Evolutionary conservation across 768 basidiomycete species (phyloP), one percentile per base, ranked within the genome.

Genomic region (Cystobasidium tubakii): DNA sequence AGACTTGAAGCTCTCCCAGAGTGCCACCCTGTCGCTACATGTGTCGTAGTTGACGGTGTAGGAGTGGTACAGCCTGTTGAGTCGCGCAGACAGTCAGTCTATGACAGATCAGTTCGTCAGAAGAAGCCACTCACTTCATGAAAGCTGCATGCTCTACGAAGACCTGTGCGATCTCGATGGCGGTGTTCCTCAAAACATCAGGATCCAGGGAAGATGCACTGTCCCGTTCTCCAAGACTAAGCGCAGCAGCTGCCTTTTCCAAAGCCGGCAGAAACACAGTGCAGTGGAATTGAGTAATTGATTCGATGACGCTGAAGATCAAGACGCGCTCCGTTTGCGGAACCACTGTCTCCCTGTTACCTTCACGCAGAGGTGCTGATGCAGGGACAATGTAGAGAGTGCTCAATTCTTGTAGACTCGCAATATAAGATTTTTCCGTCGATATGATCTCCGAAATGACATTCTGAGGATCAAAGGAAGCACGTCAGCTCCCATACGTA

Each of bases 1-100:
- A 1, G 77, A 77, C 23, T 78, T 77, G 69, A 55, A 64, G 10
- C 29, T 36, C 39, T 63, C 85, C 96, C 96, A 99, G 65, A 87
- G 85, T 81, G 89, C 90, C 78, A 97, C 87, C 62, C 93, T 88
- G 75, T 90, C 87, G 13, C 94, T 86, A 1, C 92, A 90, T 80
- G 88, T 91, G 81, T 98, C 94, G 81, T 97, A 98, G 81, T 95
- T 94, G 82, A 98, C 97, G 85, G 95, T 95, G 81, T 97, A 99
- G 54, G 89, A 90, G 36, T 92, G 93, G 81, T 99, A 99, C 90
- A 98, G 97, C 83, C 77, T 74, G 72, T 36, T 25, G 17, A 12
- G 21, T 27, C 2, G 63, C 9, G 19, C 6, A 12, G 46, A 12
- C 25, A 31, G 57, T 23, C 57, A 62, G n/a, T 19, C 10, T 9